phyloP scores from a whole-genome alignment of 2,329 filamentous ascomycete genomes.

The Massarina eburnea region DNA sequence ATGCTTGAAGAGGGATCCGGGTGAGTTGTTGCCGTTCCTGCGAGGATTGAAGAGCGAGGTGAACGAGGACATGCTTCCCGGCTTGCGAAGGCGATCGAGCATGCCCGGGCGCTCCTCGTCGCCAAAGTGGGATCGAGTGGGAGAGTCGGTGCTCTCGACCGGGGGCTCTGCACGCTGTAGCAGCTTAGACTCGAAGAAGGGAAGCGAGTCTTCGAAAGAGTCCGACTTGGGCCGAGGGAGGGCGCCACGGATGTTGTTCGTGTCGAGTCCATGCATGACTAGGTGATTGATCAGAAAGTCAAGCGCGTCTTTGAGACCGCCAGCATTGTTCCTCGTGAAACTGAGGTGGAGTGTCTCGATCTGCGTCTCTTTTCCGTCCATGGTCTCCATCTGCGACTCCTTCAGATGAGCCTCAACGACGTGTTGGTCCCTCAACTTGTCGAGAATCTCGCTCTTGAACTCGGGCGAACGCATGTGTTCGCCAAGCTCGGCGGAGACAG shows the following conservation, averaged over 20 bases:
- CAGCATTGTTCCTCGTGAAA: conserved; percentile 96
- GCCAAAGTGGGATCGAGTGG: conserved; percentile 80
- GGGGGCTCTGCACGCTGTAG: conserved; percentile 87
- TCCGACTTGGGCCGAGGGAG: conserved; percentile 98
- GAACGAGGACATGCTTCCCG: conserved; percentile 90
- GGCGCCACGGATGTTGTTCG: conserved; percentile 79
- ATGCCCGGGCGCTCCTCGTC: conserved; percentile 79
- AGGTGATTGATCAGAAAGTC: conserved; percentile 88
- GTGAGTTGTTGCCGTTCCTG: conserved; percentile 85
- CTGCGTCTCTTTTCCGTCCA: conserved; percentile 45
- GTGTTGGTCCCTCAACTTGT: conserved; percentile 86
- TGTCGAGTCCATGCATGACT: conserved; percentile 86
- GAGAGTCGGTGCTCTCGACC: conserved; percentile 76
- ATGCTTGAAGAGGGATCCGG: conserved; percentile 80
- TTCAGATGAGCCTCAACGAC: conserved; percentile 83
- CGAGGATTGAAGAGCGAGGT: conserved; percentile 94
- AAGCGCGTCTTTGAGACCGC: conserved; percentile 91
- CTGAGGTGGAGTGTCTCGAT: conserved; percentile 52
- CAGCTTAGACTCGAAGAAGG: conserved; percentile 95
- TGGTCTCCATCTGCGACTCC: conserved; percentile 45
- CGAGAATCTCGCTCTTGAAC: conserved; percentile 76
- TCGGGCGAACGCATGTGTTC: conserved; percentile 80
- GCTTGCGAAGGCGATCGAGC: conserved; percentile 91
- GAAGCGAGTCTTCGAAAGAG: conserved; percentile 95
- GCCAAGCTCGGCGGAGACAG: conserved; percentile 72